A percentile compares a stretch with the other conserved stretches of the same genome.
Conservation (phyloP, 495 filamentous ascomycete species). For the Aspergillus heteromorphus region DNA sequence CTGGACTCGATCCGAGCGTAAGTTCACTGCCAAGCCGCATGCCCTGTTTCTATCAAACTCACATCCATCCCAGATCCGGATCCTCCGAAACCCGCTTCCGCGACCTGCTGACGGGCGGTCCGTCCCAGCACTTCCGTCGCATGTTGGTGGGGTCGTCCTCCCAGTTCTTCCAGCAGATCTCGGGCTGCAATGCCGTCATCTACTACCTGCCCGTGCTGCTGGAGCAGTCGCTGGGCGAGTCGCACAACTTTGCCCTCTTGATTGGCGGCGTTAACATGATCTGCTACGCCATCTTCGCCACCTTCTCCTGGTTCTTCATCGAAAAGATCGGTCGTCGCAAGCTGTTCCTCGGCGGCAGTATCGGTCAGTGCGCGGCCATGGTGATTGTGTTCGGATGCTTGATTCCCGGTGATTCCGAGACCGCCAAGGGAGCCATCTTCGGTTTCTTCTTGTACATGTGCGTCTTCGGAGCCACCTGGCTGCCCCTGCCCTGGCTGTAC, state of each 20-base stretch:
- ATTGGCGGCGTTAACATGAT: constrained; percentile 73
- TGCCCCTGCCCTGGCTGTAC: constrained; percentile 48
- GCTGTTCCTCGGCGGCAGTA: constrained; percentile 57
- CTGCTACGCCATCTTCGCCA: constrained; percentile 64
- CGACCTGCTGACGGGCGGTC: constrained; percentile 24
- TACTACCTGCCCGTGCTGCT: constrained; percentile 73
- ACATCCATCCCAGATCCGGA: constrained; percentile 3
- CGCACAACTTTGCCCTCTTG: constrained; percentile 56
- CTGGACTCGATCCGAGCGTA: constrained; percentile 62
- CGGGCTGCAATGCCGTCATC: constrained; percentile 66
- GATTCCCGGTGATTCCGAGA: constrained; percentile 46
- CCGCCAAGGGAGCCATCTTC: constrained; percentile 62
- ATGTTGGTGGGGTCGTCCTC: constrained; percentile 27
- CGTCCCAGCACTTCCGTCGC: constrained; percentile 29
- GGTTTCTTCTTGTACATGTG: constrained; percentile 69
- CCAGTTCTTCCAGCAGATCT: constrained; percentile 66
- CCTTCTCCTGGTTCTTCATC: constrained; percentile 68
- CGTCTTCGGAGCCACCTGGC: constrained; percentile 62
- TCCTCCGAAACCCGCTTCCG: constrained; percentile 22
- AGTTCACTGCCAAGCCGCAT: neutral
- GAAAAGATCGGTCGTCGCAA: constrained; percentile 62
- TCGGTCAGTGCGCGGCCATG: constrained; percentile 63
- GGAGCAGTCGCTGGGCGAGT: constrained; percentile 49
- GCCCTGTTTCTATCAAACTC: constrained; percentile 22
- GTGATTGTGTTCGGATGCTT: constrained; percentile 59